Percentiles rank a stretch among this genome's conserved stretches.
phyloP scores from a whole-genome alignment of 2,329 filamentous ascomycete genomes.

The Hypocreales sp. region DNA sequence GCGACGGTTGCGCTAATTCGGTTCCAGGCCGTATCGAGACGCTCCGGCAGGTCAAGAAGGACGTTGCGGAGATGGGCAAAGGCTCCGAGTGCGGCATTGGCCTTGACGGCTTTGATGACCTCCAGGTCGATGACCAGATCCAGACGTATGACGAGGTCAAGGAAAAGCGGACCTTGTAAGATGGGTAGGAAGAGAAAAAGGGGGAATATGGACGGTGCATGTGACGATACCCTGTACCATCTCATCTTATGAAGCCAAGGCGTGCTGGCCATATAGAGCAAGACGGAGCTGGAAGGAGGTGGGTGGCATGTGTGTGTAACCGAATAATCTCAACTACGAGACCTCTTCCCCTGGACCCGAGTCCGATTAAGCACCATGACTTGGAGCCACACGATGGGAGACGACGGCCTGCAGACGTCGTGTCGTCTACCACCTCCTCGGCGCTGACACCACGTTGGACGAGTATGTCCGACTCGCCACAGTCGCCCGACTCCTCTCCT shows the following conservation, averaged over 20 bases:
- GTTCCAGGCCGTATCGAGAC: conserved; percentile 56
- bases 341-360: no score
- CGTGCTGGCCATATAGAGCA: no score
- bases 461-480: conserved; percentile 36
- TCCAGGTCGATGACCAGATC: conserved; percentile 68
- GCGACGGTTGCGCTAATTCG: conserved; percentile 3
- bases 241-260: no score
- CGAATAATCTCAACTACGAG: no score
- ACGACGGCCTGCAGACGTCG: no score
- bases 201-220: conserved; percentile 1
- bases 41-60: conserved; percentile 86
- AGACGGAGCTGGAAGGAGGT: no score
- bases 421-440: conserved; percentile 30
- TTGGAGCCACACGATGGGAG: no score
- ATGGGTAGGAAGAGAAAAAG: no score
- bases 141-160: conserved; percentile 71
- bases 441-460: conserved; percentile 30
- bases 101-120: conserved; percentile 65
- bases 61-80: conserved; percentile 78
- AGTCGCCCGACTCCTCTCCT: conserved; percentile 32
- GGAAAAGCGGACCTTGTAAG: conserved; percentile 52
- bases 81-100: conserved; percentile 86
- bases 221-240: no score
- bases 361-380: no score
- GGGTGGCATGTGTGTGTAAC: no score